These are phyloP conservation scores for Trametes cingulata DNA, from an alignment of 768 basidiomycete species.

Conservation along the genomic window DNA sequence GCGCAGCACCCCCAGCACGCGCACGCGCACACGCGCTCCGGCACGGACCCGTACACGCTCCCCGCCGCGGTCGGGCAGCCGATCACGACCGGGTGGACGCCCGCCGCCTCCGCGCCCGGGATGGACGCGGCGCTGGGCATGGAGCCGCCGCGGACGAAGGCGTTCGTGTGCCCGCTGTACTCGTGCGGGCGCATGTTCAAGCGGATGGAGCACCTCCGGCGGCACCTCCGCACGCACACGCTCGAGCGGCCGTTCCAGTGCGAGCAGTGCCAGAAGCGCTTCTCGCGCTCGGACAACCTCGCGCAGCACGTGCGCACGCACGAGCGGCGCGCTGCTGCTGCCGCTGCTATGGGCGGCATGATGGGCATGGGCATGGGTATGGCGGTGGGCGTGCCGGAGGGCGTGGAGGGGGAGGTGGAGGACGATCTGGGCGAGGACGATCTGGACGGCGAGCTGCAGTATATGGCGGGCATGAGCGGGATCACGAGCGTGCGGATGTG, in stretches of 20 bases:
- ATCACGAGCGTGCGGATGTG: constrained; percentile 55
- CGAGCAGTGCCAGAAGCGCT: constrained; percentile 72
- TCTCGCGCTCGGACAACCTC: constrained; percentile 88
- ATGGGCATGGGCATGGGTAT: constrained; percentile 14
- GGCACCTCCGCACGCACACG: constrained; percentile 87
- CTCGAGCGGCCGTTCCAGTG: constrained; percentile 85
- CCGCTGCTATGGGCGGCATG: constrained; percentile 27
- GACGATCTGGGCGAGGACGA: constrained; percentile 38
- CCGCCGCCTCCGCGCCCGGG: neutral
- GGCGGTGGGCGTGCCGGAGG: constrained; percentile 21
- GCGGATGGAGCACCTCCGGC: constrained; percentile 87
- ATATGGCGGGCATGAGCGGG: constrained; percentile 15
- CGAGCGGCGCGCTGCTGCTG: constrained; percentile 41
- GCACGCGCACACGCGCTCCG: constrained; percentile 20
- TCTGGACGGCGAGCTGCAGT: constrained; percentile 17
- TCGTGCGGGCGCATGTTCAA: constrained; percentile 88
- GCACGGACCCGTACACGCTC: constrained; percentile 23
- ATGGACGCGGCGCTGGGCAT: neutral
- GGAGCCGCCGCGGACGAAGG: constrained; percentile 41
- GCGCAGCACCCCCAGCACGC: constrained; percentile 13
- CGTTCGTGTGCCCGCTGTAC: constrained; percentile 80
- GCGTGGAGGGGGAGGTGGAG: constrained; percentile 34
- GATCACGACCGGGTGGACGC: constrained; percentile 8
- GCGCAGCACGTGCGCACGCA: constrained; percentile 87
- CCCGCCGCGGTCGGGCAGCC: constrained; percentile 9